Evolutionary conservation across 768 basidiomycete species (phyloP).

Genomic region (Boletus coccyginus): DNA sequence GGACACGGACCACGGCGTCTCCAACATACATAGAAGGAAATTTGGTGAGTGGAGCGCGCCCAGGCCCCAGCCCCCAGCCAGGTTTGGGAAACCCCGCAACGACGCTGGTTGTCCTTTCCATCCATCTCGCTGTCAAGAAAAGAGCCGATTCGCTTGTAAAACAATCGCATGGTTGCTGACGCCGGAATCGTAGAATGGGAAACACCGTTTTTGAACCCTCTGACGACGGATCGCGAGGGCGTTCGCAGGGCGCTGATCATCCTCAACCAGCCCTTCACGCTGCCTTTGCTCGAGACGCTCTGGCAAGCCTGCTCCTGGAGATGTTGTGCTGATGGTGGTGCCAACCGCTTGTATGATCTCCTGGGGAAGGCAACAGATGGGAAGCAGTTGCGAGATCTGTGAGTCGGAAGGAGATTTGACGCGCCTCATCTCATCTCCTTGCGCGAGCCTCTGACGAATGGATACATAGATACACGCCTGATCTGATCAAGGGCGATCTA

Average conservation of each 20-base stretch:
- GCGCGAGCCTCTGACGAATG: neutral
- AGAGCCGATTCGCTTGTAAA: neutral
- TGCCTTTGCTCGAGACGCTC: constrained; percentile 55
- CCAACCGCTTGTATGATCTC: constrained; percentile 75
- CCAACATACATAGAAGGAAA: constrained; percentile 21
- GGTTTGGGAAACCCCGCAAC: neutral
- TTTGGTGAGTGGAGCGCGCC: neutral
- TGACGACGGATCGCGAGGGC: neutral
- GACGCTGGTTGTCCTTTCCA: neutral
- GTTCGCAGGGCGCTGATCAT: constrained; percentile 65
- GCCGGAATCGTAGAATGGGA: constrained; percentile 20
- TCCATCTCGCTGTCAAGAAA: neutral
- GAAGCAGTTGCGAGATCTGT: constrained; percentile 14
- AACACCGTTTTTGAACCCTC: constrained; percentile 24
- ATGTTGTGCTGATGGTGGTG: constrained; percentile 86
- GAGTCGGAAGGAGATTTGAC: neutral
- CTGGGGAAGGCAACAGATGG: constrained; percentile 13
- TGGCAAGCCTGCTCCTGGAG: constrained; percentile 54
- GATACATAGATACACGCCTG: constrained; percentile 62
- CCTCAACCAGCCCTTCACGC: constrained; percentile 85
- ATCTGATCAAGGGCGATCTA: constrained; percentile 91
- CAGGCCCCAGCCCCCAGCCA: neutral
- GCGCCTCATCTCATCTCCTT: neutral
- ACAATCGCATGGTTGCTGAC: constrained; percentile 4
- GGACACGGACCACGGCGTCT: neutral